Conservation (phyloP, 331 rosid species). For the Pyracantha coccinea region DNA sequence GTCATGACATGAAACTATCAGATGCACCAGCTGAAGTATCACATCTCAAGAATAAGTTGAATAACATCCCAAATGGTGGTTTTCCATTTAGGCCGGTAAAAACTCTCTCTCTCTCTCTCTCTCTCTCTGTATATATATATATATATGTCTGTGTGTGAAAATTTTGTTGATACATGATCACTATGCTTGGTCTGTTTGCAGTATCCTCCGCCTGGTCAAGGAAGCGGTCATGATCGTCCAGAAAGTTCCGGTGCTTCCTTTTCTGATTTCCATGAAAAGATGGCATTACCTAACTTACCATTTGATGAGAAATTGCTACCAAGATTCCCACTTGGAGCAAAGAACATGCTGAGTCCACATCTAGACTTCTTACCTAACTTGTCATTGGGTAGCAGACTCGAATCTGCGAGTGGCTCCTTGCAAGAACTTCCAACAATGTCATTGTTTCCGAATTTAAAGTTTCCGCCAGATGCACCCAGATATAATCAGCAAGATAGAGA, state of each 20-base stretch:
- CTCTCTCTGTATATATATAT: background rate
- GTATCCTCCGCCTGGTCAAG: slow-evolving; percentile 45
- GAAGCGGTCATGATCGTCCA: slow-evolving; percentile 35
- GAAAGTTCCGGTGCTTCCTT: slow-evolving; percentile 42
- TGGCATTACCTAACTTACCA: slow-evolving; percentile 65
- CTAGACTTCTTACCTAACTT: slow-evolving; percentile 71
- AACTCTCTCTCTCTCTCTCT: slow-evolving; percentile 6
- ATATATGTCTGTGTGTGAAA: background rate
- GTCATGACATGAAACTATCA: slow-evolving; percentile 40
- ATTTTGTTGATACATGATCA: slow-evolving; percentile 6
- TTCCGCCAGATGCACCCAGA: slow-evolving; percentile 63
- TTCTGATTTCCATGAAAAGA: slow-evolving; percentile 65
- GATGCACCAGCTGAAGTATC: slow-evolving; percentile 45
- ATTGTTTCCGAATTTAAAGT: slow-evolving; percentile 62
- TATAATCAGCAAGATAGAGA: slow-evolving; percentile 72
- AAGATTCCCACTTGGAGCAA: slow-evolving; percentile 63
- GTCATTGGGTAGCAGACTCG: slow-evolving; percentile 62
- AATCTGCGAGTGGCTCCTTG: slow-evolving; percentile 51
- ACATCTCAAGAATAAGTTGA: slow-evolving; percentile 36
- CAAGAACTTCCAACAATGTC: slow-evolving; percentile 70
- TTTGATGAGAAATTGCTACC: slow-evolving; percentile 75
- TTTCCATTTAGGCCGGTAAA: slow-evolving; percentile 57
- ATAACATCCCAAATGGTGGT: slow-evolving; percentile 34
- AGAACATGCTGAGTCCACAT: slow-evolving; percentile 51
- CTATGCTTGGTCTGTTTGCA: slow-evolving; percentile 21